Conservation (phyloP, 164 flowering plant genomes). For the Nymphaea colorata region DNA sequence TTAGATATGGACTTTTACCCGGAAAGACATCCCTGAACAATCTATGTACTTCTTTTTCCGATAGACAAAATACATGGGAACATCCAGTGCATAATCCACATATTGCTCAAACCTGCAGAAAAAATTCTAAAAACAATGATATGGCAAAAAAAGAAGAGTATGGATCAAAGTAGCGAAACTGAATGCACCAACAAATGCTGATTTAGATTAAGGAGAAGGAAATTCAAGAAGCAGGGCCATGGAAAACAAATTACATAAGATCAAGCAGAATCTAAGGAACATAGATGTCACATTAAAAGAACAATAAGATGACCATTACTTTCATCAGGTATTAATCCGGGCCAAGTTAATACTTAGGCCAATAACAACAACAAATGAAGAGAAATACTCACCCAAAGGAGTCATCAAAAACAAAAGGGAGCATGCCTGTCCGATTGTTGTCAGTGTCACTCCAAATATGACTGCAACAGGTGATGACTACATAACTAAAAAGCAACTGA, state of each 20-base stretch:
- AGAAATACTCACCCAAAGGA: constrained; percentile 70
- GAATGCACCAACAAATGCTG: not conserved
- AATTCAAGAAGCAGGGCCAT: no score
- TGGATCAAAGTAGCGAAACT: no score
- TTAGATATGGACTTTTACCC: constrained; percentile 28
- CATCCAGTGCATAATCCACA: constrained; percentile 97
- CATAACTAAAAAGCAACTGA: not conserved
- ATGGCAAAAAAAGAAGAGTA: no score
- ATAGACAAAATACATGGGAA: constrained; percentile 95
- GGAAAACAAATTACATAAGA: no score
- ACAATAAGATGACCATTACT: no score
- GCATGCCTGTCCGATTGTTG: constrained; percentile 92
- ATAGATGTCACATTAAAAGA: no score
- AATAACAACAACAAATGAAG: no score
- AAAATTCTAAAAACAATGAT: not conserved
- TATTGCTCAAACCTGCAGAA: constrained; percentile 85
- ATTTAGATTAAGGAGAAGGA: not conserved
- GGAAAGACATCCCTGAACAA: constrained; percentile 86
- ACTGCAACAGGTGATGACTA: constrained; percentile 27
- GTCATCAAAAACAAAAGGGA: constrained; percentile 95
- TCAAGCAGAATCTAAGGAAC: no score
- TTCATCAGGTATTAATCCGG: no score
- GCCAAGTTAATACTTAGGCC: no score
- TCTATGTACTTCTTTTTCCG: constrained; percentile 88
- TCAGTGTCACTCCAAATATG: constrained; percentile 96